Base-by-base conservation (phyloP, 1,284 basidiomycete species). In the Pterulicium gracile region DNA sequence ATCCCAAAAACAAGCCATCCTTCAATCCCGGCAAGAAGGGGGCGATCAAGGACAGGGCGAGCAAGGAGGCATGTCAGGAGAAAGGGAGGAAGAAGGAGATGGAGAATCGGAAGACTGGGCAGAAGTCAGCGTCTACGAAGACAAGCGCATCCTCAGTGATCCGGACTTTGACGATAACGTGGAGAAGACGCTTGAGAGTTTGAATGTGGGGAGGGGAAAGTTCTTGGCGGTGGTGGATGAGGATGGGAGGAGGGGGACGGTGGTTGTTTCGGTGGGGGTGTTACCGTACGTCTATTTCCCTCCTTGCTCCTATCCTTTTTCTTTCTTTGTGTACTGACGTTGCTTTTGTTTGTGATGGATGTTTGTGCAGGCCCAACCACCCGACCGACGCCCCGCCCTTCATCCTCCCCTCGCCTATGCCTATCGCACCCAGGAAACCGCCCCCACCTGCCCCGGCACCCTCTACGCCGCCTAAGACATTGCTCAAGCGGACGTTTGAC, bases 161-260 rank as follows among this genome's bases (percentile, higher is more conserved):
- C 87, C 87, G 3, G 93, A 96, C 56, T 93, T 88, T 70, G 83
- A 88, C 44, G 91, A 95, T 53, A 94, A 94, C 55, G 57, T 77
- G 47, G 78, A 75, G 1, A 70, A 81, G 52, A 86, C 81, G 22
- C 59, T 95, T 51, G 78, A 76, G 50, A 83, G 83, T 52, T 58
- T 95, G 45, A 79, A 74, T 43, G 78, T 89, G 18, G 73, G 72
- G 1, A 62, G 73, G 39, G 88, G 89, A 12, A 90, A 83, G 63
- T 91, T 94, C 63, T 58, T 98, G 54, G 82, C 81, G 1, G 81
- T 98, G 20, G 82, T 82, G 1, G 91, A 95, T 58, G 91, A 94
- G 56, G 90, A 95, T 39, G 85, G 77, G n/a, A 79, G 81, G 52
- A 75, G 70, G 59, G 77, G 71, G 7, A 87, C 82, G 1, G 73